Base-by-base conservation (phyloP, 2,329 filamentous ascomycete genomes). In the Penicillium sp. region DNA sequence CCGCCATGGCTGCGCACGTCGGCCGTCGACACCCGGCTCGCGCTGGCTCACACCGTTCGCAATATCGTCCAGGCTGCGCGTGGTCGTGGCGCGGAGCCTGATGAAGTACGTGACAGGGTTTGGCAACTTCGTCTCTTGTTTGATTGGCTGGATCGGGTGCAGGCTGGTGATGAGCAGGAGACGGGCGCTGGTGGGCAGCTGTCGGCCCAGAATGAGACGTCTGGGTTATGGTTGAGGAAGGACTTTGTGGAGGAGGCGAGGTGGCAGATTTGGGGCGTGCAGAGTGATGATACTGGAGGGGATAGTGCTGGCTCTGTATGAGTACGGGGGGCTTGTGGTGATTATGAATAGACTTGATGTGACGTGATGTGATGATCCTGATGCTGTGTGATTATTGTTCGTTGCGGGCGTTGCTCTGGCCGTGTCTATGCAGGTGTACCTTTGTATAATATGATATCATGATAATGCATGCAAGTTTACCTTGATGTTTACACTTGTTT, bases 21-120 rank as follows among this genome's bases (percentile, higher is more conserved):
- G 5, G 83, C 85, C 0, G 86, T 96, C 0, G 93, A 96, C 71
- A 86, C 87, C 35, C 82, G 89, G 41, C 77, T 96, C 28, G 84
- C 88, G 59, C 80, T 96, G 50, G 85, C 85, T 56, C 78, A 76
- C 55, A 82, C 77, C 10, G 69, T 77, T 34, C 69, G 68, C 20
- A 72, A 73, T 38, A 62, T 75, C 17, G 61, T 76, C 22, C 69
- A 67, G 38, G 72, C 74, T 2, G 71, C 71, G 5, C 64, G 63
- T 17, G 71, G 73, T 2, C 69, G 61, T 60, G 71, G 57, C 63
- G 75, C 70, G 6, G 69, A 71, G 47, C 67, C 69, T 1, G 82
- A 81, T 57, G 78, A 80, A 60, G 78, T 84, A 50, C 78, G 79
- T 53, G 85, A 89, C 70, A 78, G 82, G 43, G 68, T 91, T 51